Evolutionary conservation across 768 basidiomycete species (phyloP).

Genomic region (Leccinum rimulosum): DNA sequence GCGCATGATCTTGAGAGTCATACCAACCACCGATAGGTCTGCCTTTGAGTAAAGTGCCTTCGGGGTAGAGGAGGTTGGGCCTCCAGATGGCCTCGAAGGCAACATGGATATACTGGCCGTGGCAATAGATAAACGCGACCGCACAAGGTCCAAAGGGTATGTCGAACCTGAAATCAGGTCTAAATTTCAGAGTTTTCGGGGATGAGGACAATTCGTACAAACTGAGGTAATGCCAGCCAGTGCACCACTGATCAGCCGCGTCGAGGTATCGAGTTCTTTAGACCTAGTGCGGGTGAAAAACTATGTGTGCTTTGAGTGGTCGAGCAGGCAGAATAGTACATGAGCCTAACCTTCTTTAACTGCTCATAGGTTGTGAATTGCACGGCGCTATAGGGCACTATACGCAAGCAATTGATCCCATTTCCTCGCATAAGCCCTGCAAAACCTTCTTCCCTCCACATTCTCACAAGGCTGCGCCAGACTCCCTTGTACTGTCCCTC

Average conservation of each 20-base stretch:
- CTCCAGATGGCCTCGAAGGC: conserved; percentile 16
- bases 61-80: conserved; percentile 37
- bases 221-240: conserved; percentile 94
- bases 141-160: conserved; percentile 92
- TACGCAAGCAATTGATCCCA: conserved; percentile 86
- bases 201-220: conserved; percentile 50
- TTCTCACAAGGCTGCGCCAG: conserved; percentile 75
- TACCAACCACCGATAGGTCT: conserved; percentile 76
- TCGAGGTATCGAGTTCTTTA: conserved; percentile 82
- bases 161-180: conserved; percentile 57
- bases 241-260: conserved; percentile 81
- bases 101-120: conserved; percentile 68
- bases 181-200: conserved; percentile 9
- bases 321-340: conserved; percentile 1
- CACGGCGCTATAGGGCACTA: conserved; percentile 89
- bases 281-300: conserved; percentile 70
- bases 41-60: conserved; percentile 42
- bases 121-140: conserved; percentile 89
- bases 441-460: conserved; percentile 93
- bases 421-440: conserved; percentile 94
- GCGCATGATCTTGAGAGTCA: conserved; percentile 86
- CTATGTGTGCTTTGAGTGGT: conserved; percentile 38
- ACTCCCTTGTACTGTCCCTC: conserved; percentile 78
- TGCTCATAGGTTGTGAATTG: conserved; percentile 90
- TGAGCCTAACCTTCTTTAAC: conserved; percentile 66